Evolutionary conservation across 2,329 filamentous ascomycete genomes (phyloP), one percentile per base, ranked within the genome.

Genomic region (Coniochaeta sp.): DNA sequence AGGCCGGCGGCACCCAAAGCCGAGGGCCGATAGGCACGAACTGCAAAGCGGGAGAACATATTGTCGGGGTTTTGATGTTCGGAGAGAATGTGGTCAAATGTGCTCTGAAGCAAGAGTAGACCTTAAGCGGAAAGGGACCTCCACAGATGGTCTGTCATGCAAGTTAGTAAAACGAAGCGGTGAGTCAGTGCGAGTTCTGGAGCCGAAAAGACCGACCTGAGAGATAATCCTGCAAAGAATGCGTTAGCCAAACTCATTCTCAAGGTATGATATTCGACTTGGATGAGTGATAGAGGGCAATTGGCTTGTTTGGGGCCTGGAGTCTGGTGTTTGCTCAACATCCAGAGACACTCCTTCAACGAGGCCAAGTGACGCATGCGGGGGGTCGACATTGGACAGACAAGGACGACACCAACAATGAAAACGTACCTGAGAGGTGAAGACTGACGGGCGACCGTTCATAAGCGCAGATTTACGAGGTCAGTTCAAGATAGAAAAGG

Each of bases 381-480:
- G 52, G 60, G 59, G 60, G 22, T 31, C 31, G 16, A 44, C 59
- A 61, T 31, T 44, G 16, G 47, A 34, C 14, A 60, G 52, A 68
- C 59, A 54, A 57, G 43, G 36, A 33, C 34, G 22, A 7, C 19
- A 19, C 6, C 36, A 19, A n/a, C 17, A 40, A 19, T 12, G 36
- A 58, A 4, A 43, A 76, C 81, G 64, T 88, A 91, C 89, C 86
- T 93, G 89, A 79, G 89, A 93, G 80, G 89, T 93, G 82, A 91
- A 93, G 77, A 88, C 84, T 77, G 89, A 91, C 79, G 84, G 82
- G 84, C 88, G 87, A 82, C 88, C 88, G 88, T 87, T 89, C 89
- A 92, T 92, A 89, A 88, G 87, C 82, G 86, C 88, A 81, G 81
- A 77, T 81, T 76, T 69, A 71, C 61, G 67, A 67, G 67, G 66